phyloP scores from a whole-genome alignment of 306 rosid genomes.

The Macrotyloma uniflorum region DNA sequence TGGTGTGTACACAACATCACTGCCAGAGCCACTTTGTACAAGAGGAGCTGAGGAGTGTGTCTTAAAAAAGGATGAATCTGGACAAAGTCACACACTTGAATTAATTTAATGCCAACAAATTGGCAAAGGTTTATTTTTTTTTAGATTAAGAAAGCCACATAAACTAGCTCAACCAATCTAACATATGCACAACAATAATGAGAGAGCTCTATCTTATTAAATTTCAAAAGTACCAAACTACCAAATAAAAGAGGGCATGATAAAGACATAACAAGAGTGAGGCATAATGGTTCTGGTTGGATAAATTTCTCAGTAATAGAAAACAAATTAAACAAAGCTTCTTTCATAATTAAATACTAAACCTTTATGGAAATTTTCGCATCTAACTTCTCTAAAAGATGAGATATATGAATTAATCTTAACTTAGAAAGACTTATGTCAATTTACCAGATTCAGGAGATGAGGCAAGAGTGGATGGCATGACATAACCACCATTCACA shows the following conservation, averaged over 20 bases:
- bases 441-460: conserved; percentile 70
- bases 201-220: conserved; percentile 2
- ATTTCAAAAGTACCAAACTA: conserved; percentile 16
- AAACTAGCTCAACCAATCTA: background rate
- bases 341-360: background rate
- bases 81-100: conserved; percentile 40
- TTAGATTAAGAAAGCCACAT: background rate
- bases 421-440: background rate
- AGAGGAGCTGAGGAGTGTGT: conserved; percentile 69
- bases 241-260: conserved; percentile 12
- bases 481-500: conserved; percentile 57
- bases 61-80: conserved; percentile 80
- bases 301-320: too few species aligned
- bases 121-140: background rate
- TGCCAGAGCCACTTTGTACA: conserved; percentile 58
- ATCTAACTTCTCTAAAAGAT: background rate
- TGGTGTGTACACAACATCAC: conserved; percentile 59
- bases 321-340: background rate
- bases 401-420: too few species aligned
- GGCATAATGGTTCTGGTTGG: background rate
- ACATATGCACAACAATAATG: conserved; percentile 12
- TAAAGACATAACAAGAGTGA: background rate
- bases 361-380: background rate
- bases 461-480: conserved; percentile 60
- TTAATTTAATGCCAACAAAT: conserved; percentile 21